phyloP scores from a whole-genome alignment of 352 stramenopile genomes.

The Globisporangium emineosum region DNA sequence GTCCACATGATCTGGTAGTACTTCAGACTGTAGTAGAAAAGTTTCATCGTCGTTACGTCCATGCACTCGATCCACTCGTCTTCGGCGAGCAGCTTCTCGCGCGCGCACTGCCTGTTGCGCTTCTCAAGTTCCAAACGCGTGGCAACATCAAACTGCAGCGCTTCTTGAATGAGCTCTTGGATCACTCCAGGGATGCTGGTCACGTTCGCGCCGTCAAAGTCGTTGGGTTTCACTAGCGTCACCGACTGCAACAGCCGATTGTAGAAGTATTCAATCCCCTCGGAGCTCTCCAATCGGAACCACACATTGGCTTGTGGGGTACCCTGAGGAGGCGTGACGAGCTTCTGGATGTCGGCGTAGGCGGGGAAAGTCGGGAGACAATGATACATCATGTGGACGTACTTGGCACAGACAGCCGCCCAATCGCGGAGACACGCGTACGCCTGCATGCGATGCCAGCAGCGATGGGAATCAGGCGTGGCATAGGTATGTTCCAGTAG shows the following conservation, averaged over 20 bases:
- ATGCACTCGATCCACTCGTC: slow-evolving; percentile 70
- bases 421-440: slow-evolving; percentile 54
- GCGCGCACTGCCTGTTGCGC: slow-evolving; percentile 36
- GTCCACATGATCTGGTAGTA: slow-evolving; percentile 41
- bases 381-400: slow-evolving; percentile 57
- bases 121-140: slow-evolving; percentile 53
- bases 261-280: slow-evolving; percentile 61
- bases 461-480: slow-evolving; percentile 28
- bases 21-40: slow-evolving; percentile 67
- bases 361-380: slow-evolving; percentile 42
- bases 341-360: slow-evolving; percentile 36
- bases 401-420: slow-evolving; percentile 37
- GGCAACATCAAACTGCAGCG: slow-evolving; percentile 33
- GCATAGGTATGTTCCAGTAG: slow-evolving; percentile 24
- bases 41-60: slow-evolving; percentile 34
- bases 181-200: slow-evolving; percentile 48
- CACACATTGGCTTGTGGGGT: slow-evolving; percentile 58
- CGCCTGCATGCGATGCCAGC: slow-evolving; percentile 54
- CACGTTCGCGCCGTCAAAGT: slow-evolving; percentile 56
- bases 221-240: slow-evolving; percentile 33
- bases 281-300: slow-evolving; percentile 45
- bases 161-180: slow-evolving; percentile 43
- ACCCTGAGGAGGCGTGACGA: slow-evolving; percentile 43
- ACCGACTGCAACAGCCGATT: slow-evolving; percentile 52
- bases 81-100: slow-evolving; percentile 44